Percentiles rank a stretch among this genome's conserved stretches.
Evolutionary conservation across 192 early-diverging fungal genomes (phyloP).

Genomic region (Coemansia sp.): DNA sequence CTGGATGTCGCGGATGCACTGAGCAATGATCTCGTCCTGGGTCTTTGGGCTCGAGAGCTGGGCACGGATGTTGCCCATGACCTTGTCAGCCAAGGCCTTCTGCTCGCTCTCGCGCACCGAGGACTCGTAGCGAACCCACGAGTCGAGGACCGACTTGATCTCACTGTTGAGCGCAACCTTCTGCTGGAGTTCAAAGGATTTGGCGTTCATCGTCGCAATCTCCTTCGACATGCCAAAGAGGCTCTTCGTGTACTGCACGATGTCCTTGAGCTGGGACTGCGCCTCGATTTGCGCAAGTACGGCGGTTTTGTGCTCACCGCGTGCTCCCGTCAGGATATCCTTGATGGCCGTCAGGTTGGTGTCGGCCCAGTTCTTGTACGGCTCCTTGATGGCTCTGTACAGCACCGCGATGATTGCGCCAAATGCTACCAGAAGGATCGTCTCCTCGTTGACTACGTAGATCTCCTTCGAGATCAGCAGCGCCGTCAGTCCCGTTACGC

Average conservation of each 20-base stretch:
- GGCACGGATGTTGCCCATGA: conserved; percentile 70
- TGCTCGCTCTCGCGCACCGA: conserved; percentile 92
- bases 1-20: conserved; percentile 57
- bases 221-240: conserved; percentile 95
- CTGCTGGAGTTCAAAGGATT: conserved; percentile 95
- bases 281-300: conserved; percentile 88
- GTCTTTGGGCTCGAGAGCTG: conserved; percentile 53
- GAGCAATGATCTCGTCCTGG: conserved; percentile 53
- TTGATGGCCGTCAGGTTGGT: conserved; percentile 74
- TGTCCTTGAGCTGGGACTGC: conserved; percentile 89
- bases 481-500: conserved; percentile 79
- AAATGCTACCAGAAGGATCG: conserved; percentile 79
- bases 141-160: conserved; percentile 87
- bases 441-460: conserved; percentile 94
- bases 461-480: conserved; percentile 96
- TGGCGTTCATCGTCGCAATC: conserved; percentile 90
- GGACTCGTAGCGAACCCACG: conserved; percentile 96
- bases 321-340: conserved; percentile 77
- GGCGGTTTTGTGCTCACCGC: conserved; percentile 88
- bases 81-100: conserved; percentile 76
- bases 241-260: conserved; percentile 90
- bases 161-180: conserved; percentile 75
- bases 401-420: conserved; percentile 78
- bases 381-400: conserved; percentile 79
- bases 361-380: conserved; percentile 76